Percentiles rank a stretch among this genome's conserved stretches.
phyloP scores from a whole-genome alignment of 1,284 basidiomycete genomes.

The Melampsora americana region DNA sequence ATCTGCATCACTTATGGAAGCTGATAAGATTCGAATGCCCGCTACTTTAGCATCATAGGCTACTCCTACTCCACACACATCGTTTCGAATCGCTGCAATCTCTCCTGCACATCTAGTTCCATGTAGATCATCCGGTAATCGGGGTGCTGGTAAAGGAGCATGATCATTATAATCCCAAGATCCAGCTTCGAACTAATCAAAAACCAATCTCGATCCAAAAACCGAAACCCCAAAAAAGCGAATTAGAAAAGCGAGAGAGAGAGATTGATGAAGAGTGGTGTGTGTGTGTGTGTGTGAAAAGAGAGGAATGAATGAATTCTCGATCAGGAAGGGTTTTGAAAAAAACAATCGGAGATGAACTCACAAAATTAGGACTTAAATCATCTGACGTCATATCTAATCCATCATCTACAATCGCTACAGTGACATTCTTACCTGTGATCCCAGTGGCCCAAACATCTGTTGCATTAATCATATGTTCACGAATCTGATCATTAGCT shows the following conservation, averaged over 20 bases:
- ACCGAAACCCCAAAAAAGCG: background rate
- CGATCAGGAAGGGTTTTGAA: background rate
- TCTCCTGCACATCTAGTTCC: conserved; percentile 98
- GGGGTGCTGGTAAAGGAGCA: conserved; percentile 76
- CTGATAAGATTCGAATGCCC: conserved; percentile 90
- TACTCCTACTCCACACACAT: conserved; percentile 90
- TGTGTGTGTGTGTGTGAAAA: background rate
- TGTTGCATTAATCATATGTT: conserved; percentile 79
- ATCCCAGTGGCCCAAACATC: conserved; percentile 81
- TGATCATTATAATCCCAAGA: conserved; percentile 99
- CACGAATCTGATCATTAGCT: conserved; percentile 69
- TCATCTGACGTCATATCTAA: conserved; percentile 67
- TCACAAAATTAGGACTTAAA: conserved; percentile 52
- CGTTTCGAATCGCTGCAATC: conserved; percentile 93
- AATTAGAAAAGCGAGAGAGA: background rate
- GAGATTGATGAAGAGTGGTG: background rate
- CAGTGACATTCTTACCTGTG: conserved; percentile 78
- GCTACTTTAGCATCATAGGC: conserved; percentile 88
- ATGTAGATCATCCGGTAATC: conserved; percentile 87
- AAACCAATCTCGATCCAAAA: background rate
- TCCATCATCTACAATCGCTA: conserved; percentile 92
- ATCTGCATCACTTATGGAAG: conserved; percentile 95
- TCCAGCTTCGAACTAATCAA: conserved; percentile 71
- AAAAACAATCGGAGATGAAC: conserved; percentile 20
- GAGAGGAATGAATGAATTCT: background rate